Conservation (phyloP, 768 basidiomycete genomes). For the Rubroboletus satanas region DNA sequence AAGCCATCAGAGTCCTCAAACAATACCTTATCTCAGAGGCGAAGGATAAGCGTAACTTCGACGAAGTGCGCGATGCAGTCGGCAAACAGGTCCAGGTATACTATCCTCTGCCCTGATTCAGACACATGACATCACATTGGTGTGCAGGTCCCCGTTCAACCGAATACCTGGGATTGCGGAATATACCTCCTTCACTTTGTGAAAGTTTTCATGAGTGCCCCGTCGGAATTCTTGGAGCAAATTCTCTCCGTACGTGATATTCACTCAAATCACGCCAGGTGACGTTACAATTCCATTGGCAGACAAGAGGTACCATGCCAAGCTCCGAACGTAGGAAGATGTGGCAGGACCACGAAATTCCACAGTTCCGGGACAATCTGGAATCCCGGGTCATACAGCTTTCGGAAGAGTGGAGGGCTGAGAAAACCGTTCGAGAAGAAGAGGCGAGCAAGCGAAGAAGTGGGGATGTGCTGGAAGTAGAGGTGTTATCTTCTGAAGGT, state of each 20-base stretch:
- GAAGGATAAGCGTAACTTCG: slow-evolving; percentile 54
- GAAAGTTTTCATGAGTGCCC: slow-evolving; percentile 66
- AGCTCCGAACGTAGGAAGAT: slow-evolving; percentile 39
- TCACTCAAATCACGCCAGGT: not conserved
- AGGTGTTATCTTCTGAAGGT: slow-evolving; percentile 33
- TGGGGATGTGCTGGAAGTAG: slow-evolving; percentile 14
- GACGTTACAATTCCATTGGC: slow-evolving; percentile 9
- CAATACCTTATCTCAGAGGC: slow-evolving; percentile 78
- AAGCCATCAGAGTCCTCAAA: slow-evolving; percentile 56
- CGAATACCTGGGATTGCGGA: slow-evolving; percentile 91
- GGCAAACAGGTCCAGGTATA: slow-evolving; percentile 54
- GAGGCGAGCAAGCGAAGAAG: slow-evolving; percentile 29
- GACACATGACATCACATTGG: not conserved
- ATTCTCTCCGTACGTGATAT: slow-evolving; percentile 37
- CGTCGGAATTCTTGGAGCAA: slow-evolving; percentile 44
- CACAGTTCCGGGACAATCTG: slow-evolving; percentile 45
- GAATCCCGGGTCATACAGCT: slow-evolving; percentile 39
- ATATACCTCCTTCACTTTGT: slow-evolving; percentile 88
- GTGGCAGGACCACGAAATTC: slow-evolving; percentile 53
- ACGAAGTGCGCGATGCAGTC: slow-evolving; percentile 36
- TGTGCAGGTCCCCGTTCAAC: slow-evolving; percentile 77
- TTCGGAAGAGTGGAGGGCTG: slow-evolving; percentile 52
- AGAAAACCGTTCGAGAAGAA: slow-evolving; percentile 38
- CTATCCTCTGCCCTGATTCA: slow-evolving; percentile 3
- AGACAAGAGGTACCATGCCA: slow-evolving; percentile 32